Base-by-base conservation (phyloP, 495 filamentous ascomycete genomes). In the Eremomyces bilateralis region DNA sequence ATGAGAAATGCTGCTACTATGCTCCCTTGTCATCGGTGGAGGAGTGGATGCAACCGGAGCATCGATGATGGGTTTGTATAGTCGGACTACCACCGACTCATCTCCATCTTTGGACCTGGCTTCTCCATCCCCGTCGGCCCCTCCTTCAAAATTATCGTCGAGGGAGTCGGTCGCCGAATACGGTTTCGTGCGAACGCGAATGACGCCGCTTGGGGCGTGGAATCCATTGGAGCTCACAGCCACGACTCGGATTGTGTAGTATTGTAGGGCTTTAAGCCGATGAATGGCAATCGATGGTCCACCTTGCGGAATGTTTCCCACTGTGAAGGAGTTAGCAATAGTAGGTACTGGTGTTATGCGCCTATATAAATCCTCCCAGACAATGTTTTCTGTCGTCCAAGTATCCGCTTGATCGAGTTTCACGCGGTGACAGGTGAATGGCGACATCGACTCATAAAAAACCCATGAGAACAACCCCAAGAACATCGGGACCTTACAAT, bases 221-320 rank as follows among this genome's bases (percentile, higher is more conserved):
- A 95, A 92, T 52, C 88, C 85, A 37, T 81, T 76, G 4, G 75
- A 67, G 33, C 82, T 90, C 19, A 88, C 71, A 6, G 83, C 80
- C 41, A 93, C 74, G 27, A 94, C 80, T 34, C 90, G 73, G 10
- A 95, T 72, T 39, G 83, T 83, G 55, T 95, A 95, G 40, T 78
- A 90, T 48, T 76, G 76, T 32, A 79, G 68, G 0, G 88, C 81
- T 39, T 78, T 71, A 12, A 97, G 61, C 25, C 81, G 77, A 4
- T 70, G 75, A 35, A 97, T 80, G 33, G 78, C 82, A 34, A 95
- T 80, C 15, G 82, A 80, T 2, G 82, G 81, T 56, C 95, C 88
- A 39, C 74, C 67, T 42, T 74, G 70, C 10, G 65, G 58, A 45
- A 80, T 79, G 48, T 92, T 81, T 42, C 85, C 85, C 35, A 90